Base-by-base conservation (phyloP, 2,329 filamentous ascomycete species). In the Polychaeton citri region DNA sequence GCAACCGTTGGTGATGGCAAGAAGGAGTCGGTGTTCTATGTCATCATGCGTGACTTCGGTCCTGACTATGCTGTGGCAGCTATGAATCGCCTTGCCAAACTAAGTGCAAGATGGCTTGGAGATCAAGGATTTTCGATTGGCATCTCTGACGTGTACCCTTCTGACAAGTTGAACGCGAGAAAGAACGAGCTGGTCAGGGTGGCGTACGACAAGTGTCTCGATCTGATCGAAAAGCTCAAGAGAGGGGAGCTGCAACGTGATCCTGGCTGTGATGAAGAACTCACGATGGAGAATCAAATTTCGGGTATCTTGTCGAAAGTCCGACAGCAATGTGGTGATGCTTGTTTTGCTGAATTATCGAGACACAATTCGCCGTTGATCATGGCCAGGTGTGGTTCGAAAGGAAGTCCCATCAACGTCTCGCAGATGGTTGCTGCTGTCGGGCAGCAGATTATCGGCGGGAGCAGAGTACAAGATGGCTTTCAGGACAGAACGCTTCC, bases 391-490 rank as follows among this genome's bases (percentile, higher is more conserved):
- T 96, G 85, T 9, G 90, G 90, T 33, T 96, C 88, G 36, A 98
- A 98, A 60, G 90, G 90, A 56, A 94, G 86, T 4, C 81, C 84
- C 50, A 92, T 98, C 67, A 98, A 98, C 68, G 90, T 98, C 21
- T 90, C 90, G 6, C 90, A 98, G 65, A 98, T 98, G 90, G 82
- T 96, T 55, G 88, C 90, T 38, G 78, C 87, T 40, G 90, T 98
- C 54, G 90, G 90, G 34, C 90, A 98, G 62, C 90, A 98, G 50
- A 95, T 96, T 73, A 96, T 98, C 51, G 82, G 82, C 41, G 85
- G 86, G 33, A 76, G 82, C 52, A 87, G 90, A 73, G 87, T 98
- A 20, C 74, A 84, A 31, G 85, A 98, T 60, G 90, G 90, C 5
- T 98, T 98, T 62, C 88, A 96, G 56, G 88, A 96, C 58, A 77